Evolutionary conservation across 2,329 filamentous ascomycete species (phyloP).

Genomic region (Aspergillus unguis): DNA sequence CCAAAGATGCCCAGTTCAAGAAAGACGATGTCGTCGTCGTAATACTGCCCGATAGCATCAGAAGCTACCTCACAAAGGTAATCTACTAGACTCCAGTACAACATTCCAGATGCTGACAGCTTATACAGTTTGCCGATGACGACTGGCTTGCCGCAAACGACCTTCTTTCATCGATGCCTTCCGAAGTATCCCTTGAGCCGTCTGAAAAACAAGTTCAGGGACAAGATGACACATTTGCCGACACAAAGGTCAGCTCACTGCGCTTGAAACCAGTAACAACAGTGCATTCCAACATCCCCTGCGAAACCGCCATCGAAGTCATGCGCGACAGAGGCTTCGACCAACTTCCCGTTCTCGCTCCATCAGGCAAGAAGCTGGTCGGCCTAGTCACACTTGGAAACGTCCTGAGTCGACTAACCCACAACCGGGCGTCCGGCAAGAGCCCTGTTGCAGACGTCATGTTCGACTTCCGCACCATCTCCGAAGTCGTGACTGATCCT

Average conservation of each 20-base stretch:
- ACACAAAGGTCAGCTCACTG: constrained; percentile 75
- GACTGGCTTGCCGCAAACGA: constrained; percentile 98
- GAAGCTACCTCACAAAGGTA: constrained; percentile 90
- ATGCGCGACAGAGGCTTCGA: constrained; percentile 99
- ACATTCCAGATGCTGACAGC: constrained; percentile 12
- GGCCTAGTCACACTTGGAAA: constrained; percentile 95
- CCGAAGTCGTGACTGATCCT: constrained; percentile 88
- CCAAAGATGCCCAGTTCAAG: constrained; percentile 70
- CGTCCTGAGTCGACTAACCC: constrained; percentile 83
- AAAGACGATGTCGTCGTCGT: constrained; percentile 89
- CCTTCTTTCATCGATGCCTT: constrained; percentile 66
- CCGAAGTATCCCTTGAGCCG: constrained; percentile 34
- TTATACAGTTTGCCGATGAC: constrained; percentile 77
- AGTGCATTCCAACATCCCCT: constrained; percentile 66
- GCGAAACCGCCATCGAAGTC: constrained; percentile 87
- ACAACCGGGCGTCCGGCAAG: constrained; percentile 70
- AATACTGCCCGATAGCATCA: constrained; percentile 89
- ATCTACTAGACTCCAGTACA: background rate
- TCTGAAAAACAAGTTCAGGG: constrained; percentile 33
- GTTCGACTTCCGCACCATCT: constrained; percentile 88
- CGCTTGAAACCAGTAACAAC: constrained; percentile 93
- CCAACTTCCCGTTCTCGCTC: constrained; percentile 83
- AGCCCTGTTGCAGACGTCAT: constrained; percentile 82
- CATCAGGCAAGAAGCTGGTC: constrained; percentile 69
- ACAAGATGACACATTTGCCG: constrained; percentile 66